These are phyloP conservation scores for Fraxinus dipetala DNA, from an alignment of 305 asterid species.

Conservation along the genomic window DNA sequence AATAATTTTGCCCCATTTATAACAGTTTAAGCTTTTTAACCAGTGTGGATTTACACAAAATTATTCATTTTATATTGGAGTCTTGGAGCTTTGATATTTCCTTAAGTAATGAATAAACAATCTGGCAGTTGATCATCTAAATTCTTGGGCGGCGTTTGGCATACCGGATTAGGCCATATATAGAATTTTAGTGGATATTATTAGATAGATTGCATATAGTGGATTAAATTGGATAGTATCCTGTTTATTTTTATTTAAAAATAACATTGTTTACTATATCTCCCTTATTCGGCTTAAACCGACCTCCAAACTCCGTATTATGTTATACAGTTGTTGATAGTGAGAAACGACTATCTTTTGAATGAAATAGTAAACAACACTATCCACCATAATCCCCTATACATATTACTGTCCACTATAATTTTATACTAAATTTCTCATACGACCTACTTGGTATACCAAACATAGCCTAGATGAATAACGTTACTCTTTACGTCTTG, in stretches of 20 bases:
- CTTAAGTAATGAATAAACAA: not conserved
- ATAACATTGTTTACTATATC: not conserved
- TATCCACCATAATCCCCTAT: not conserved
- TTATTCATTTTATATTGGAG: not conserved
- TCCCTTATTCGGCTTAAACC: not conserved
- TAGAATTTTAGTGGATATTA: not conserved
- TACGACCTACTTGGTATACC: not conserved
- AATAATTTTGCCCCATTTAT: not conserved
- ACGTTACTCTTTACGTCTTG: not conserved
- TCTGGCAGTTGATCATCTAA: not conserved
- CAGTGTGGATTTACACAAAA: not conserved
- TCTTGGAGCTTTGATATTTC: not conserved
- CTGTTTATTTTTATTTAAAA: not conserved
- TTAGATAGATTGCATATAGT: not conserved
- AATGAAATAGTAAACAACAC: not conserved
- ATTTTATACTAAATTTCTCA: not conserved
- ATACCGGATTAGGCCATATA: not conserved
- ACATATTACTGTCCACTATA: not conserved
- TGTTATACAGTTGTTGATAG: not conserved
- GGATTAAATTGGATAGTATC: not conserved
- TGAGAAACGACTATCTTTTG: not conserved
- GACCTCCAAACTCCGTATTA: not conserved
- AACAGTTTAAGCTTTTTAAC: not conserved
- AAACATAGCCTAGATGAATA: not conserved
- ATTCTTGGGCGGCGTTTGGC: not conserved